These are phyloP conservation scores for Decorospora gaudefroyi DNA, from an alignment of 2,329 filamentous ascomycete species.

Conservation along the genomic window DNA sequence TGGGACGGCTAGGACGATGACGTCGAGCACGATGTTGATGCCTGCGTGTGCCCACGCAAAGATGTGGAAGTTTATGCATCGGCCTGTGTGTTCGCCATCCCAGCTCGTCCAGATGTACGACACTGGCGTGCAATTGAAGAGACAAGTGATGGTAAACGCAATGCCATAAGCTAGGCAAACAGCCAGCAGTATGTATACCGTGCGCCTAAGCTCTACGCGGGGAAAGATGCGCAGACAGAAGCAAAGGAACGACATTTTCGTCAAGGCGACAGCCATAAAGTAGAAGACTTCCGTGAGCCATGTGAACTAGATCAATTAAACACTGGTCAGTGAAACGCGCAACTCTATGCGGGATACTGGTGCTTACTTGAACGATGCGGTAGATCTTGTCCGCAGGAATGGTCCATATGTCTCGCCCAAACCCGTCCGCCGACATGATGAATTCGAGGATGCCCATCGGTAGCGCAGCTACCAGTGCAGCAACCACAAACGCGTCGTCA, in stretches of 20 bases:
- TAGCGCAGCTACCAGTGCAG: slow-evolving; percentile 12
- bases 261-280: slow-evolving; percentile 22
- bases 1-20: slow-evolving; percentile 20
- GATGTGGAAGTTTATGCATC: slow-evolving; percentile 32
- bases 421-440: slow-evolving; percentile 34
- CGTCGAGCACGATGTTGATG: slow-evolving; percentile 27
- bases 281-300: slow-evolving; percentile 37
- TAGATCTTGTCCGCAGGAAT: slow-evolving; percentile 39
- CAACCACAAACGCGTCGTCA: slow-evolving; percentile 19
- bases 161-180: slow-evolving; percentile 19
- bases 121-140: slow-evolving; percentile 29
- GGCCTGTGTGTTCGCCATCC: slow-evolving; percentile 24
- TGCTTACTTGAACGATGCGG: slow-evolving; percentile 5
- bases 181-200: slow-evolving; percentile 18
- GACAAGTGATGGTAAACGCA: slow-evolving; percentile 22
- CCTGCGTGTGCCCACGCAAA: slow-evolving; percentile 15
- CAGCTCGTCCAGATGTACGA: slow-evolving; percentile 29
- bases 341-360: too few relatives aligned
- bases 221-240: slow-evolving; percentile 38
- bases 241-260: slow-evolving; percentile 34
- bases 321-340: too few relatives aligned
- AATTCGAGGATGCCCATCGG: slow-evolving; percentile 22
- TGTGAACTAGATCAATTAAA: slow-evolving; percentile 17
- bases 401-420: slow-evolving; percentile 59
- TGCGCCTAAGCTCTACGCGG: slow-evolving; percentile 15